phyloP scores from a whole-genome alignment of 1,139 yeast species.

The Kazachstania sp. region DNA sequence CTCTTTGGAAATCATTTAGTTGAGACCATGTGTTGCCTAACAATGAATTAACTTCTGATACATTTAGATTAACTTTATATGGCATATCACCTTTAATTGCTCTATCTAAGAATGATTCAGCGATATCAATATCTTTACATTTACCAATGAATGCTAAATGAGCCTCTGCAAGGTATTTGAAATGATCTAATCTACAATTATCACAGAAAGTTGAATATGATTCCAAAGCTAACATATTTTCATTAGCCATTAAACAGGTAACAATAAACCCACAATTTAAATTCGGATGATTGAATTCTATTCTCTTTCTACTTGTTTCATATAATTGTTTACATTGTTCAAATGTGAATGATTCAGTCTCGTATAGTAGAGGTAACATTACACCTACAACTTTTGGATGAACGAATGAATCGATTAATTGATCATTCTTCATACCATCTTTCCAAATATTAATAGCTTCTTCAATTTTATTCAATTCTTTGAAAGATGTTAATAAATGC shows the following conservation, averaged over 20 bases:
- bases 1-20: constrained; percentile 47
- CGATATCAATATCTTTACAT: constrained; percentile 62
- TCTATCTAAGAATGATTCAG: constrained; percentile 63
- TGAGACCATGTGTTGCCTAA: constrained; percentile 53
- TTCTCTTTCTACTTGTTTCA: constrained; percentile 32
- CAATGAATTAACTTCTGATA: constrained; percentile 61
- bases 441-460: constrained; percentile 49
- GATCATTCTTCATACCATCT: constrained; percentile 29
- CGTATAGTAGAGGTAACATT: constrained; percentile 58
- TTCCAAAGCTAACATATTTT: constrained; percentile 41
- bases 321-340: constrained; percentile 47
- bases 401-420: constrained; percentile 27
- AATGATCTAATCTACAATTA: constrained; percentile 8
- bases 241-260: constrained; percentile 44
- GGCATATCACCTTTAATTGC: constrained; percentile 61
- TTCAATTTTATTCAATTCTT: constrained; percentile 42
- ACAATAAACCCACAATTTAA: constrained; percentile 50
- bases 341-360: constrained; percentile 45
- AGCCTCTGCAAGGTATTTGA: constrained; percentile 47
- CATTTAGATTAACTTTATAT: constrained; percentile 60
- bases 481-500: constrained; percentile 49
- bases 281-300: constrained; percentile 38
- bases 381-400: constrained; percentile 59
- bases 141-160: constrained; percentile 75
- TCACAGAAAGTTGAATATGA: constrained; percentile 40